These are phyloP conservation scores for Suhomyces panamericanus DNA, from an alignment of 1,139 yeast genomes.

Conservation along the genomic window DNA sequence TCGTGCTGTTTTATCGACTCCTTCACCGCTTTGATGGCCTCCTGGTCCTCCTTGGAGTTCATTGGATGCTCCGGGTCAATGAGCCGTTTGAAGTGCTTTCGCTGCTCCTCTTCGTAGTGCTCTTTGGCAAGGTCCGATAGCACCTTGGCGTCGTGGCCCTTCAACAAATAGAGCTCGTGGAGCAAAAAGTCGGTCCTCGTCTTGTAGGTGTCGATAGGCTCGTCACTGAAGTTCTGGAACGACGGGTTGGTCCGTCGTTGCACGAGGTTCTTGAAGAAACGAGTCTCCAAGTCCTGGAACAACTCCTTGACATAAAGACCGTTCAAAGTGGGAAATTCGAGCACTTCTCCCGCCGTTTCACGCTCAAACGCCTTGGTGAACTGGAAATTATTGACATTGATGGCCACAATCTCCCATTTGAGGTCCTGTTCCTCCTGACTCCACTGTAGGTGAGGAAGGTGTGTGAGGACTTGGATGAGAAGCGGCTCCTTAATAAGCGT, in stretches of 20 bases:
- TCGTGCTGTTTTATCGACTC: constrained; percentile 18
- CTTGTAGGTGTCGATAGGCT: neutral
- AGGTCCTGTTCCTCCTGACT: constrained; percentile 28
- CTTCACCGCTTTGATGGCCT: constrained; percentile 16
- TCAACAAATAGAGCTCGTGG: constrained; percentile 27
- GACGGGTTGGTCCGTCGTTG: neutral
- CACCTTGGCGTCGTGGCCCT: constrained; percentile 26
- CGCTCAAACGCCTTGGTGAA: constrained; percentile 17
- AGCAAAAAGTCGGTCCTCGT: constrained; percentile 18
- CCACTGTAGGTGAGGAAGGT: constrained; percentile 37
- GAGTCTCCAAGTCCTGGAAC: constrained; percentile 16
- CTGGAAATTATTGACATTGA: constrained; percentile 28
- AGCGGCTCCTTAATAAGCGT: constrained; percentile 29
- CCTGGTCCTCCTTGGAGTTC: constrained; percentile 8
- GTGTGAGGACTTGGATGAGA: constrained; percentile 30
- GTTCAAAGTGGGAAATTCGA: constrained; percentile 33
- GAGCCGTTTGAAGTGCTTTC: constrained; percentile 11
- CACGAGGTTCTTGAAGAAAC: neutral
- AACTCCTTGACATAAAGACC: constrained; percentile 31
- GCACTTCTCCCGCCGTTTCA: constrained; percentile 3
- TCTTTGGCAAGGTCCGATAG: constrained; percentile 29
- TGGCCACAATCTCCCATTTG: constrained; percentile 40
- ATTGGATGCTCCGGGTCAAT: constrained; percentile 8
- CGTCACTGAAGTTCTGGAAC: neutral
- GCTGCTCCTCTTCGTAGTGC: constrained; percentile 20